Base-by-base conservation (phyloP, 1,139 yeast genomes). In the Hanseniaspora gamundiae region DNA sequence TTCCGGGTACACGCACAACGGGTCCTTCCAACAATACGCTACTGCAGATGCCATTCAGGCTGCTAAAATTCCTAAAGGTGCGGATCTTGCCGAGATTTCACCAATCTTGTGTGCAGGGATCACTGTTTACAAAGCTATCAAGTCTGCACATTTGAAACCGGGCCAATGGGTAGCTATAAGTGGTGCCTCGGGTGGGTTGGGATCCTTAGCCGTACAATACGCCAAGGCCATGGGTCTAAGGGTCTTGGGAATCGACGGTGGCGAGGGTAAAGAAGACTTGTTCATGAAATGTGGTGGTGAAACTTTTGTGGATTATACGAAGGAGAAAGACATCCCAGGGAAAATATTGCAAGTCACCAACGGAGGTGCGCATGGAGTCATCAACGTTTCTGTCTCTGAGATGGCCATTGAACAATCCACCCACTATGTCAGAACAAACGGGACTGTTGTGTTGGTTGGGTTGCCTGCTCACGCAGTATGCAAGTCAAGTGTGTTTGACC, bases 101-200 rank as follows among this genome's bases (percentile, higher is more conserved):
- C 82, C 82, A 53, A 73, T 76, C 54, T 70, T 76, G 58, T 76
- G 82, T 71, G 82, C 82, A 39, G 82, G 82, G 65, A 71, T 76
- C 60, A 76, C 81, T 45, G 81, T 76, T 43, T 76, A 76, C 73
- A 76, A 76, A 66, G 82, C 82, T 20, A 68, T 76, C 61, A 76
- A 76, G 67, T 71, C 79, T 44, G 80, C 81, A 44, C 59, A 68
- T 52, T 64, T 73, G 52, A 50, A 52, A 45, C 72, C 80, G 47
- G 82, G 82, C 51, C 70, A 76, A 57, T 76, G 79, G 79, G 79
- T 76, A 48, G 76, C 78, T 49, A 62, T 76, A 52, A 73, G 80
- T 42, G 82, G 82, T 65, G 81, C 80, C 49, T 80, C 70, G 54
- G 82, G 82, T 66, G 82, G 82, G 56, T 71, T 76, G 58, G 82